Evolutionary conservation across 768 basidiomycete species (phyloP).

Genomic region (Crassisporium funariophilum): DNA sequence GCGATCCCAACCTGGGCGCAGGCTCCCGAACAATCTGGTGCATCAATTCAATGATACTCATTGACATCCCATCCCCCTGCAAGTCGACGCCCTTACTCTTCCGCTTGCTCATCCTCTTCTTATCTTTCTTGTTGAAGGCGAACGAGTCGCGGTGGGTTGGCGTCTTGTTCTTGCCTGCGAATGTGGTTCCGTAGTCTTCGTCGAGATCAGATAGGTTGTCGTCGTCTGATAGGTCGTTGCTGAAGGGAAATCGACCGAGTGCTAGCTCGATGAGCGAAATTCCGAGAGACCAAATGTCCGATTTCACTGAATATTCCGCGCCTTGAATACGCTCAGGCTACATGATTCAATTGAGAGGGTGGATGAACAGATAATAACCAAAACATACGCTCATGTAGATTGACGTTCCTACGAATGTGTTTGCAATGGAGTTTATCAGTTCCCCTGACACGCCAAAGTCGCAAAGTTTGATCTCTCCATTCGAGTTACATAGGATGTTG

Average conservation of each 20-base stretch:
- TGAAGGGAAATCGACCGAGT: conserved; percentile 96
- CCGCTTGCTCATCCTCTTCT: conserved; percentile 58
- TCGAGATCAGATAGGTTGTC: conserved; percentile 71
- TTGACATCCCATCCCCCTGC: conserved; percentile 84
- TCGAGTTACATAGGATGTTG: conserved; percentile 93
- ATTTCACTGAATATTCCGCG: conserved; percentile 97
- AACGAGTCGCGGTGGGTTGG: conserved; percentile 37
- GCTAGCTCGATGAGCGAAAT: conserved; percentile 97
- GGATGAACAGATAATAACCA: not conserved
- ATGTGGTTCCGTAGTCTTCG: conserved; percentile 47
- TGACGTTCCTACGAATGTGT: conserved; percentile 98
- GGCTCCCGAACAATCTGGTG: conserved; percentile 99
- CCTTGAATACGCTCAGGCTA: conserved; percentile 99
- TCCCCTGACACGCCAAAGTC: conserved; percentile 99
- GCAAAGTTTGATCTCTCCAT: conserved; percentile 96
- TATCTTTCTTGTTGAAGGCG: conserved; percentile 42
- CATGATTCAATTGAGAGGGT: conserved; percentile 8
- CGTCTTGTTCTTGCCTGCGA: conserved; percentile 45
- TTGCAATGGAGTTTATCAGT: conserved; percentile 97
- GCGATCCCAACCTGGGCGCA: conserved; percentile 78
- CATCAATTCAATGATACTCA: conserved; percentile 95
- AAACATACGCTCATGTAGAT: conserved; percentile 97
- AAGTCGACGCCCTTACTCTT: conserved; percentile 61
- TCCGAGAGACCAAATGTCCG: conserved; percentile 98
- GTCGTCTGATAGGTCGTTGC: conserved; percentile 67